phyloP scores from a whole-genome alignment of 805 yeast species.

The Ogataea glucozyma region DNA sequence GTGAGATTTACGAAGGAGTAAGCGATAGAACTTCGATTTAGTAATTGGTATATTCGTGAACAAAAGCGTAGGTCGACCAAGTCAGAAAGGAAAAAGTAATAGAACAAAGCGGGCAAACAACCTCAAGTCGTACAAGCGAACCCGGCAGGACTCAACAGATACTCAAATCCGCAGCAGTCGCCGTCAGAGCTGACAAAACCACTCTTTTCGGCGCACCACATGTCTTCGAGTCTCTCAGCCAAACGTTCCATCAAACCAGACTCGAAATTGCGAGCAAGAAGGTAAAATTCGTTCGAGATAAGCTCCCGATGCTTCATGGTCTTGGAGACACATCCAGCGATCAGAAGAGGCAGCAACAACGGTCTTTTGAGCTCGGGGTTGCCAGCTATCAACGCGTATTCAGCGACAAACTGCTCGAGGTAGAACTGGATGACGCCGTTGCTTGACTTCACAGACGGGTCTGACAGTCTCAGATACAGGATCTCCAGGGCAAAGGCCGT shows the following conservation, averaged over 20 bases:
- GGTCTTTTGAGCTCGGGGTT: conserved; percentile 6
- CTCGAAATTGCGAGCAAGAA: conserved; percentile 14
- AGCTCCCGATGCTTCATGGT: conserved; percentile 28
- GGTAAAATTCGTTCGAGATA: conserved; percentile 30
- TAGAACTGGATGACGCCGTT: conserved; percentile 31
- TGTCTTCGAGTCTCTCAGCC: conserved; percentile 28
- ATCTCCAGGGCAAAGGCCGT: conserved; percentile 32
- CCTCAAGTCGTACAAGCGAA: conserved; percentile 13
- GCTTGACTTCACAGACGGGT: conserved; percentile 16
- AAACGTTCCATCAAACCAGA: conserved; percentile 19
- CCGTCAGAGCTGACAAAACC: too few species aligned
- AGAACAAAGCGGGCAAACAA: too few species aligned
- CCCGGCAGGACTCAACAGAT: conserved; percentile 22
- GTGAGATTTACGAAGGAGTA: conserved; percentile 39
- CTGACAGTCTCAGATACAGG: conserved; percentile 26
- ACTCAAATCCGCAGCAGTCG: conserved; percentile 16
- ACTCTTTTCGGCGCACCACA: conserved; percentile 32
- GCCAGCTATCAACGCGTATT: conserved; percentile 9
- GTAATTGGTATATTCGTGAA: not conserved
- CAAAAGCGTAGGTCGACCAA: not conserved
- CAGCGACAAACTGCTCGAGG: conserved; percentile 27
- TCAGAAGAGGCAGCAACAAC: conserved; percentile 27
- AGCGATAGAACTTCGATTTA: conserved; percentile 36
- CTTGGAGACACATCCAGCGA: conserved; percentile 32
- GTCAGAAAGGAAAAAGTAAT: not conserved